Conservation (phyloP, 176 grass and related monocot genomes). For the Phragmites australis region DNA sequence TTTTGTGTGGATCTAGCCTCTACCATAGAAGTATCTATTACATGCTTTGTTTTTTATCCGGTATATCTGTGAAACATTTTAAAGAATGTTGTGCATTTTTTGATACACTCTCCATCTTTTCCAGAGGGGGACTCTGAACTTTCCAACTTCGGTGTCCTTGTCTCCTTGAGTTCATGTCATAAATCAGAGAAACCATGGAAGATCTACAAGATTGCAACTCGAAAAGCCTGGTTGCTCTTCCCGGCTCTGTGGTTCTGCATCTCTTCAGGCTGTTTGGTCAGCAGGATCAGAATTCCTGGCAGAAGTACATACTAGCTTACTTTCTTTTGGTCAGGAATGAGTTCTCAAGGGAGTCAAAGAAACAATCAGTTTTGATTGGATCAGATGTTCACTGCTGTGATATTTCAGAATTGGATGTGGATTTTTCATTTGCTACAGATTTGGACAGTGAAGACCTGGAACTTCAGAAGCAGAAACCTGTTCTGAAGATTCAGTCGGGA, state of each 20-base stretch:
- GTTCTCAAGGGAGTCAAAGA: slow-evolving; percentile 42
- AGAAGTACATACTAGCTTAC: slow-evolving; percentile 65
- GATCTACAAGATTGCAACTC: slow-evolving; percentile 58
- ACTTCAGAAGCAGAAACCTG: slow-evolving; percentile 49
- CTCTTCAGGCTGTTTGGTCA: slow-evolving; percentile 57
- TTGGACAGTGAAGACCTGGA: slow-evolving; percentile 46
- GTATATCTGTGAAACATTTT: not conserved
- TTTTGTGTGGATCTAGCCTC: not conserved
- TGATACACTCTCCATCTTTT: slow-evolving; percentile 34
- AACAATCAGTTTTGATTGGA: slow-evolving; percentile 33
- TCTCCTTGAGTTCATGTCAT: not conserved
- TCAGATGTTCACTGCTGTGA: not conserved
- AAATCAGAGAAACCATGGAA: slow-evolving; percentile 43
- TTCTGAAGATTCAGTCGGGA: slow-evolving; percentile 41
- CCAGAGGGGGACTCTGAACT: slow-evolving; percentile 23
- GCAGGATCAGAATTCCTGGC: slow-evolving; percentile 64
- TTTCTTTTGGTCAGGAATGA: slow-evolving; percentile 61
- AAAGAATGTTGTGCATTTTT: not conserved
- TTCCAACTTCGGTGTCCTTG: slow-evolving; percentile 8
- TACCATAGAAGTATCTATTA: not conserved
- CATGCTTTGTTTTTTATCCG: not conserved
- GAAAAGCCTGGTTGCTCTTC: slow-evolving; percentile 57
- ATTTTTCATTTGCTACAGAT: slow-evolving; percentile 31
- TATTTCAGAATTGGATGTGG: slow-evolving; percentile 43
- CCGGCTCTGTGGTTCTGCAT: slow-evolving; percentile 52